Percentiles rank a stretch among this genome's conserved stretches.
phyloP scores from a whole-genome alignment of 306 rosid genomes.

The Fragaria vesca region DNA sequence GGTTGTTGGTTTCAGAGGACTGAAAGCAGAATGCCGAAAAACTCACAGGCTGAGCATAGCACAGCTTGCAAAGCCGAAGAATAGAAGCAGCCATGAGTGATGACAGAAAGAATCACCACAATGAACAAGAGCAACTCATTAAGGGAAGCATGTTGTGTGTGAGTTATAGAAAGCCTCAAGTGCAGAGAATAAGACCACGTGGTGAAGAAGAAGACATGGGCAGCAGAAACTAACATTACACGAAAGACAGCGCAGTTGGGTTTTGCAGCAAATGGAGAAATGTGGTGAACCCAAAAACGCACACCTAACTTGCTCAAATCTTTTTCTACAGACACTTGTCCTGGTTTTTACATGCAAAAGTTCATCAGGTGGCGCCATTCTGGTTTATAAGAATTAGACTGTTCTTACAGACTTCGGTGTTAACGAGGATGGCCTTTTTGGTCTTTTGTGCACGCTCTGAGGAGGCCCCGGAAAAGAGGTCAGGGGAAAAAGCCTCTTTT shows the following conservation, averaged over 20 bases:
- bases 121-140: conserved; percentile 26
- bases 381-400: neutral
- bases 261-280: conserved; percentile 2
- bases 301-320: conserved; percentile 15
- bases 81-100: conserved; percentile 45
- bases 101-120: neutral
- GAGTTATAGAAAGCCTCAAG: conserved; percentile 11
- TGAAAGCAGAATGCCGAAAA: conserved; percentile 14
- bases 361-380: conserved; percentile 33
- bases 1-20: conserved; percentile 19
- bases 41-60: conserved; percentile 31
- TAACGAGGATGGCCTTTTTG: conserved; percentile 5
- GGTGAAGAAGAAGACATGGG: conserved; percentile 23
- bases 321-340: conserved; percentile 34
- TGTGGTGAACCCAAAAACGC: conserved; percentile 16
- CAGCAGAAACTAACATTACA: conserved; percentile 3
- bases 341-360: conserved; percentile 31
- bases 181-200: conserved; percentile 23
- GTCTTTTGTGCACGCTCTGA: neutral
- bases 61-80: conserved; percentile 39
- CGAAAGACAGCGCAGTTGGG: neutral
- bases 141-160: neutral
- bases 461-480: neutral
- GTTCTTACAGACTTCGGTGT: neutral
- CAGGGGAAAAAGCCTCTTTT: neutral